A percentile compares a stretch with the other conserved stretches of the same genome.
phyloP scores from a whole-genome alignment of 2,329 filamentous ascomycete genomes.

The Colletotrichum chrysophilum region DNA sequence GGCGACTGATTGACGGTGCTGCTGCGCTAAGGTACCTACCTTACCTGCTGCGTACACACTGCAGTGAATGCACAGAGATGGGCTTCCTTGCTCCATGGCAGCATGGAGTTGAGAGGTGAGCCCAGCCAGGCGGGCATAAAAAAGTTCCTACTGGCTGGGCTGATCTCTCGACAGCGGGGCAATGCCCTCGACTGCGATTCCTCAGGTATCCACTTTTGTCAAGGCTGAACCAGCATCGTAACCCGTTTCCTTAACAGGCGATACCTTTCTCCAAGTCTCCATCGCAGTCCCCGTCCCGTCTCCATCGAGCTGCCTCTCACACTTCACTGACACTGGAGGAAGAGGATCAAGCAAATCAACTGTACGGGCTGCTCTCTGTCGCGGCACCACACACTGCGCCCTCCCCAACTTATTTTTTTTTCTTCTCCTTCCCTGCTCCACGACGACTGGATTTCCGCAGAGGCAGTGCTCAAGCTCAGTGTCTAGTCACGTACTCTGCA shows the following conservation, averaged over 20 bases:
- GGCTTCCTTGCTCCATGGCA: background rate
- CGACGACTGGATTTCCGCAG: background rate
- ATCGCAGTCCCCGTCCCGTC: background rate
- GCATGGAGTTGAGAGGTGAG: background rate
- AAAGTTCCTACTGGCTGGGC: slow-evolving; percentile 7
- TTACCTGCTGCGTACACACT: background rate
- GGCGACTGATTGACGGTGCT: background rate
- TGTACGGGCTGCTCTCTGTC: background rate
- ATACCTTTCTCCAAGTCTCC: background rate
- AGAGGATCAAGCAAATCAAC: background rate
- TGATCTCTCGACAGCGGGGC: background rate
- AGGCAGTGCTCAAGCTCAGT: background rate
- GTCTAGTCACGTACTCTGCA: background rate
- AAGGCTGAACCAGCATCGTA: background rate
- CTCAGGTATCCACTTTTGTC: background rate
- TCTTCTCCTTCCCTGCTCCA: background rate
- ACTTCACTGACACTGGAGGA: background rate
- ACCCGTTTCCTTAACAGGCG: background rate
- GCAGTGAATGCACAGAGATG: background rate
- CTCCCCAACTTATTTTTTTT: background rate
- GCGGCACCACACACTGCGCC: background rate
- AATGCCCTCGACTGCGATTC: background rate
- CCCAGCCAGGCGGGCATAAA: background rate
- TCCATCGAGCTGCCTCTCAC: slow-evolving; percentile 1
- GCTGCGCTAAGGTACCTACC: background rate